These are phyloP conservation scores for Sutorius eximius DNA, from an alignment of 1,284 basidiomycete genomes.

Conservation along the genomic window DNA sequence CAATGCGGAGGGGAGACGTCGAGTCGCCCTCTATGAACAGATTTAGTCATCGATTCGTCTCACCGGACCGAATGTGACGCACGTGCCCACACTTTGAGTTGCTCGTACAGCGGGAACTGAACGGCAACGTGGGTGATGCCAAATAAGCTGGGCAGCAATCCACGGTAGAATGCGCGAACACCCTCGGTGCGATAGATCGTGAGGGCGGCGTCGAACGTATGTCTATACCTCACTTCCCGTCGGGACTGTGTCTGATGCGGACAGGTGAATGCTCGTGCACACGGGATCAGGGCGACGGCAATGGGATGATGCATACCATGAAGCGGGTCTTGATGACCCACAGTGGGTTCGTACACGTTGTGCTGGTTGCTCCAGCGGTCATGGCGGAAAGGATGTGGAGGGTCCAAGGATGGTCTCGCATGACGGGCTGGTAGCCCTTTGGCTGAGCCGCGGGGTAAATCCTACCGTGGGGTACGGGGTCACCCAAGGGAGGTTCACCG, in stretches of 20 bases:
- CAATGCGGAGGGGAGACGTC: conserved; percentile 59
- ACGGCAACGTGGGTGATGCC: conserved; percentile 93
- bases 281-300: background rate
- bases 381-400: conserved; percentile 91
- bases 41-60: background rate
- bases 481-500: conserved; percentile 60
- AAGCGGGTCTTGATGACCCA: conserved; percentile 98
- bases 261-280: background rate
- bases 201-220: conserved; percentile 83
- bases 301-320: conserved; percentile 65
- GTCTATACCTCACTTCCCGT: conserved; percentile 74
- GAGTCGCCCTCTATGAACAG: conserved; percentile 49
- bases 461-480: conserved; percentile 39
- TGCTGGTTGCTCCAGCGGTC: conserved; percentile 88
- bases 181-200: conserved; percentile 90
- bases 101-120: conserved; percentile 95
- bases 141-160: conserved; percentile 83
- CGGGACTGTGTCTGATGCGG: conserved; percentile 69
- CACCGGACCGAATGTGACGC: conserved; percentile 38
- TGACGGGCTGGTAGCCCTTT: conserved; percentile 76
- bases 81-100: conserved; percentile 83
- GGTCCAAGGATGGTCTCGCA: conserved; percentile 77
- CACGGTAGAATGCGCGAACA: conserved; percentile 84
- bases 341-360: conserved; percentile 87
- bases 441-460: conserved; percentile 79